Evolutionary conservation across 208 protist genomes (phyloP).

Genomic region (Crithidia bombi): DNA sequence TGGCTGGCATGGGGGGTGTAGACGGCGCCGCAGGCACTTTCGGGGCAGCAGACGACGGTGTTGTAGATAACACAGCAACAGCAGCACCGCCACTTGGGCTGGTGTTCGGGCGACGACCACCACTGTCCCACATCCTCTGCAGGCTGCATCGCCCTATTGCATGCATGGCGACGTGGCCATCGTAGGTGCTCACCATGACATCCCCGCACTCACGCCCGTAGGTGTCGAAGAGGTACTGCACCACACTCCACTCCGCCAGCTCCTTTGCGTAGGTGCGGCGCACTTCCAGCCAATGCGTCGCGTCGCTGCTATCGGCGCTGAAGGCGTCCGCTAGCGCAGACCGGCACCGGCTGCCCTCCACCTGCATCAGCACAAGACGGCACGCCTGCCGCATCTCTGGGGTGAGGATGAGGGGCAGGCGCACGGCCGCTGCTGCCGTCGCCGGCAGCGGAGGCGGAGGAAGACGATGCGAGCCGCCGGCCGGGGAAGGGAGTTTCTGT

Average conservation of each 20-base stretch:
- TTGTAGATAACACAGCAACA: background rate
- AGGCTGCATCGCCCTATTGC: conserved; percentile 66
- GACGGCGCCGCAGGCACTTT: background rate
- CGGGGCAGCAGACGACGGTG: background rate
- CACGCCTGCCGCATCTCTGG: conserved; percentile 22
- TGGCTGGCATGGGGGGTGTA: background rate
- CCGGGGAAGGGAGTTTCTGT: background rate
- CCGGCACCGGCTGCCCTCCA: conserved; percentile 51
- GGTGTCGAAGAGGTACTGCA: conserved; percentile 80
- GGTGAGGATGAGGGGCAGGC: conserved; percentile 12
- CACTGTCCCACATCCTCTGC: conserved; percentile 26
- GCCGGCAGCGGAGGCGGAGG: background rate
- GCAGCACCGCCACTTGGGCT: background rate
- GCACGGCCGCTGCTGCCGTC: background rate
- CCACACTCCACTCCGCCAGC: conserved; percentile 82
- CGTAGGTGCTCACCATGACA: conserved; percentile 73
- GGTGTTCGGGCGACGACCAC: background rate
- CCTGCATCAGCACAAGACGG: conserved; percentile 44
- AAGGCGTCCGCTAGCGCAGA: conserved; percentile 55
- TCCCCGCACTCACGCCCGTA: conserved; percentile 52
- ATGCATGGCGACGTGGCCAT: conserved; percentile 77
- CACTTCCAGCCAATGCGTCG: conserved; percentile 61
- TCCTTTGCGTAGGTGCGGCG: conserved; percentile 65
- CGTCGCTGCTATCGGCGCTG: conserved; percentile 45
- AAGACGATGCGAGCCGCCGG: background rate